A percentile compares a stretch with the other conserved stretches of the same genome.
Conservation (phyloP, 164 flowering plant species). For the Macadamia tetraphylla region DNA sequence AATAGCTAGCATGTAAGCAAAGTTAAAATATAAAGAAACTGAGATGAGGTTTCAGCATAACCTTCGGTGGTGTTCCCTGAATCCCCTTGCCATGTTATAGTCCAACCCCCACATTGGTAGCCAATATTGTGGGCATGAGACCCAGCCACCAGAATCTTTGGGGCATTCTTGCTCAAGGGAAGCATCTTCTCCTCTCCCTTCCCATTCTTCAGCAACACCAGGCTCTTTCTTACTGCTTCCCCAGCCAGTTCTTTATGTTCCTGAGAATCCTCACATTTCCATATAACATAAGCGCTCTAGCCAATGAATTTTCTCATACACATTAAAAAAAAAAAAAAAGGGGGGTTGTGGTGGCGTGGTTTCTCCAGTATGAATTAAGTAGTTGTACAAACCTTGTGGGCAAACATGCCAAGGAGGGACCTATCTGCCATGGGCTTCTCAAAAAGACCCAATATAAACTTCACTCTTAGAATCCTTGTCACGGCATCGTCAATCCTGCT, state of each 20-base stretch:
- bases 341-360: too few relatives aligned
- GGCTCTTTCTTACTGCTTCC: conserved; percentile 26
- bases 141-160: conserved; percentile 22
- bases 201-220: conserved; percentile 23
- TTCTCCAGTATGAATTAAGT: background rate
- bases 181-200: conserved; percentile 9
- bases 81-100: conserved; percentile 17
- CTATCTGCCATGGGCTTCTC: conserved; percentile 30
- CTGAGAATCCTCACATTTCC: conserved; percentile 1
- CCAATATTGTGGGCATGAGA: conserved; percentile 24
- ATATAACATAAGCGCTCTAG: too few relatives aligned
- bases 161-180: conserved; percentile 20
- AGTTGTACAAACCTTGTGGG: conserved; percentile 16
- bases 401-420: conserved; percentile 22
- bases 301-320: too few relatives aligned
- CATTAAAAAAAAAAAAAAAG: too few relatives aligned
- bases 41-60: too few relatives aligned
- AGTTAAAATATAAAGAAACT: too few relatives aligned
- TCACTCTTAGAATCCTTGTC: conserved; percentile 30
- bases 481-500: conserved; percentile 34
- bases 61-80: conserved; percentile 12
- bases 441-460: conserved; percentile 30
- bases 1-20: too few relatives aligned
- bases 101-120: conserved; percentile 30
- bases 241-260: conserved; percentile 22